Conservation (phyloP, 495 filamentous ascomycete genomes). For the Aspergillus bridgeri region DNA sequence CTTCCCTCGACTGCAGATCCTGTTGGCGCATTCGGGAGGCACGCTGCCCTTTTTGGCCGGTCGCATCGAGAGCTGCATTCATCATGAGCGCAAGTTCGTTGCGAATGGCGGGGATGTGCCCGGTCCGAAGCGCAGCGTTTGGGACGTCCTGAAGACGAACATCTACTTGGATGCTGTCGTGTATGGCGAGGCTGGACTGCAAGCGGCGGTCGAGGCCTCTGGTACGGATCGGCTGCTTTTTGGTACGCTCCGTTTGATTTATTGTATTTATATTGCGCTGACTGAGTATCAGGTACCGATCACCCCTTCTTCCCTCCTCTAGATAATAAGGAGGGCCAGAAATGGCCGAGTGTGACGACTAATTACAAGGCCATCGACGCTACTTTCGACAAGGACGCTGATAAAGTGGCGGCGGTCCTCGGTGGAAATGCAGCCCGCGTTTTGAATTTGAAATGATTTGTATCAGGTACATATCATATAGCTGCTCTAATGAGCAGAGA, state of each 20-base stretch:
- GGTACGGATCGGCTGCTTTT: conserved; percentile 69
- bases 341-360: conserved; percentile 80
- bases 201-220: conserved; percentile 58
- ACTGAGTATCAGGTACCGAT: conserved; percentile 62
- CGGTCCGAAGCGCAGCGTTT: conserved; percentile 56
- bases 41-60: conserved; percentile 88
- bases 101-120: conserved; percentile 45
- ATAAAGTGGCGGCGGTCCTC: conserved; percentile 51
- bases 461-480: neutral
- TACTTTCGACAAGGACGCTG: conserved; percentile 52
- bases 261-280: conserved; percentile 5
- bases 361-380: conserved; percentile 70
- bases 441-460: conserved; percentile 49
- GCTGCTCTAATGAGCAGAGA: neutral
- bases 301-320: conserved; percentile 94
- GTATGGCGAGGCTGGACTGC: conserved; percentile 70
- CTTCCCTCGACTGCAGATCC: conserved; percentile 63
- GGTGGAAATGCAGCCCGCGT: conserved; percentile 69
- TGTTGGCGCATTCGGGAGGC: conserved; percentile 86
- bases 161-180: conserved; percentile 88
- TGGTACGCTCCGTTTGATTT: conserved; percentile 44
- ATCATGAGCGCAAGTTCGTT: conserved; percentile 71
- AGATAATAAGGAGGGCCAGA: conserved; percentile 48
- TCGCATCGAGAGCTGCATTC: conserved; percentile 81
- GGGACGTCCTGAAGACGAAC: conserved; percentile 82